Evolutionary conservation across 371 early-diverging fungal genomes (phyloP).

Genomic region (Basidiobolus heterosporus): DNA sequence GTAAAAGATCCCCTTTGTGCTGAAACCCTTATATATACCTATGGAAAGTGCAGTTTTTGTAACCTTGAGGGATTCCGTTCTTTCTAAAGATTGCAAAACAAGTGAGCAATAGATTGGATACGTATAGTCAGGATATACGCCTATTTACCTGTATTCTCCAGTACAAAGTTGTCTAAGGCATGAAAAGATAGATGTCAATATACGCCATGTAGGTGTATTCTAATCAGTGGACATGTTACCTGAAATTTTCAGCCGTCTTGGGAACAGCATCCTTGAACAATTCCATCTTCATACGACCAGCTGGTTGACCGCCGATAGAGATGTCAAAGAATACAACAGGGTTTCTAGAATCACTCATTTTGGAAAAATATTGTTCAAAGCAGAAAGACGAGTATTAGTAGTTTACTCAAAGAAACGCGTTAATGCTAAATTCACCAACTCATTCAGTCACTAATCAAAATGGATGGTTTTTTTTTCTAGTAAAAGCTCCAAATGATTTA

Average conservation of each 20-base stretch:
- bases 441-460: too few relatives aligned
- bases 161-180: conserved; percentile 64
- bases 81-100: conserved; percentile 17
- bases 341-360: conserved; percentile 4
- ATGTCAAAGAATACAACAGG: conserved; percentile 61
- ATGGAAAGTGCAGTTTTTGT: conserved; percentile 44
- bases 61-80: conserved; percentile 70
- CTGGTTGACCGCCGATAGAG: conserved; percentile 52
- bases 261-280: conserved; percentile 86
- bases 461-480: too few relatives aligned
- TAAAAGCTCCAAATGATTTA: too few relatives aligned
- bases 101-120: background rate
- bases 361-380: too few relatives aligned
- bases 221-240: conserved; percentile 16
- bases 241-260: conserved; percentile 96
- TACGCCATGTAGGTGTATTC: background rate
- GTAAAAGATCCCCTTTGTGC: background rate
- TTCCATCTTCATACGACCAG: conserved; percentile 92
- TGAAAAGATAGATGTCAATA: background rate
- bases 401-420: too few relatives aligned
- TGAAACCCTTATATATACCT: too few relatives aligned
- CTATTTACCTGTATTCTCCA: conserved; percentile 64
- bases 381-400: too few relatives aligned
- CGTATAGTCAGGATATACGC: background rate
- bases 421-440: too few relatives aligned